Evolutionary conservation across 345 rosid species (phyloP).

Genomic region (Rhodamnia rubescens): DNA sequence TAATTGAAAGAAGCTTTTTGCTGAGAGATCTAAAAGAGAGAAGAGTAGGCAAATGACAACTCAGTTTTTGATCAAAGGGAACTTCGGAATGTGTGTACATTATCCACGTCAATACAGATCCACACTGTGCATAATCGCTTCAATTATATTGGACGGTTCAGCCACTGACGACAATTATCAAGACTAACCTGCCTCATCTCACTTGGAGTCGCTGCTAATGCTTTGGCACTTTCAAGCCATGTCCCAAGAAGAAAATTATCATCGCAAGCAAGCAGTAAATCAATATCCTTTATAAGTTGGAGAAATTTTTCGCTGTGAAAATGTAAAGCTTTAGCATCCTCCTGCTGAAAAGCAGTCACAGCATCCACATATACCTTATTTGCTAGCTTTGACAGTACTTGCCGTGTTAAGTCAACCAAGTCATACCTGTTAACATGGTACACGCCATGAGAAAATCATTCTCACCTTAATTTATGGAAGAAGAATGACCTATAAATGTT

Average conservation of each 20-base stretch:
- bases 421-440: slow-evolving; percentile 49
- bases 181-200: slow-evolving; percentile 64
- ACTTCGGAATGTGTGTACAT: background rate
- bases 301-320: slow-evolving; percentile 37
- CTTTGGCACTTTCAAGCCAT: slow-evolving; percentile 85
- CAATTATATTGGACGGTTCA: background rate
- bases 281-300: slow-evolving; percentile 65
- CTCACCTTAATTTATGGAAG: background rate
- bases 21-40: background rate
- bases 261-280: slow-evolving; percentile 69
- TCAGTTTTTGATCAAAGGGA: background rate
- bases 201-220: slow-evolving; percentile 34
- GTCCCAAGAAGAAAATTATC: slow-evolving; percentile 79
- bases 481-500: background rate
- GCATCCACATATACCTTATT: slow-evolving; percentile 71
- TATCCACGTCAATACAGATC: background rate
- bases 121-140: background rate
- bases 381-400: slow-evolving; percentile 85
- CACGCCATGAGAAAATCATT: background rate
- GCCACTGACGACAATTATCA: background rate
- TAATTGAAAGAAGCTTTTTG: background rate
- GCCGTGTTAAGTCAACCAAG: slow-evolving; percentile 84
- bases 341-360: slow-evolving; percentile 34
- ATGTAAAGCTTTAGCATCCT: slow-evolving; percentile 39
- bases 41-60: background rate